Evolutionary conservation across 495 filamentous ascomycete species (phyloP), one percentile per base, ranked within the genome.

Genomic region (Daldinia concentrica): DNA sequence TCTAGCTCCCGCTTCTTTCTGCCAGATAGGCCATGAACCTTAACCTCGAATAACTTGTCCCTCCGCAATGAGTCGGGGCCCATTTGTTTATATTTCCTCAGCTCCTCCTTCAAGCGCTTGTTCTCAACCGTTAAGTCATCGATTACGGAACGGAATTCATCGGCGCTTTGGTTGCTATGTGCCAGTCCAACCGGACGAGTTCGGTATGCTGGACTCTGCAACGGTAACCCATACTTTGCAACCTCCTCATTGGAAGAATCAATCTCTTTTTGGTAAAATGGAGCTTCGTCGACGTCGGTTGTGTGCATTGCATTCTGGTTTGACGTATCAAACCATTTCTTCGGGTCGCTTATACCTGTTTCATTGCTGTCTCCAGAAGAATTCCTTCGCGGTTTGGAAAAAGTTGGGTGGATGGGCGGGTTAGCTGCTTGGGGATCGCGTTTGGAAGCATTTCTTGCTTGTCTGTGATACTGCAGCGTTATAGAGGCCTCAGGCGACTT

Each of bases 21-120:
- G 30, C 78, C 77, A 6, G 90, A 83, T 36, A 95, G 78, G 3
- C 87, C 88, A 74, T 94, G 90, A 34, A 93, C 82, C 69, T 90
- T 86, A 52, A 95, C 86, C 75, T 94, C 92, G 69, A 94, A 93
- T 3, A 94, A 79, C 68, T 90, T 92, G 17, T 94, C 91, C 30
- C 79, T 83, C 1, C 78, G 76, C 58, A 92, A 77, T 66, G 87
- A 84, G 34, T 86, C 80, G 34, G 87, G 86, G 12, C 90, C 86
- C 63, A 87, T 75, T 54, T 85, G 87, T 75, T 90, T 89, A 66
- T 91, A 90, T 60, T 88, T 87, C 73, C 82, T 88, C 64, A 95
- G 67, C 71, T 87, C 89, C 68, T 87, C 86, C 78, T 89, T 92
- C 57, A 94, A 77, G 64, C 86, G 88, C 73, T 92, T 86, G 78